phyloP scores from a whole-genome alignment of 208 protist genomes.

The Angomonas ambiguus region DNA sequence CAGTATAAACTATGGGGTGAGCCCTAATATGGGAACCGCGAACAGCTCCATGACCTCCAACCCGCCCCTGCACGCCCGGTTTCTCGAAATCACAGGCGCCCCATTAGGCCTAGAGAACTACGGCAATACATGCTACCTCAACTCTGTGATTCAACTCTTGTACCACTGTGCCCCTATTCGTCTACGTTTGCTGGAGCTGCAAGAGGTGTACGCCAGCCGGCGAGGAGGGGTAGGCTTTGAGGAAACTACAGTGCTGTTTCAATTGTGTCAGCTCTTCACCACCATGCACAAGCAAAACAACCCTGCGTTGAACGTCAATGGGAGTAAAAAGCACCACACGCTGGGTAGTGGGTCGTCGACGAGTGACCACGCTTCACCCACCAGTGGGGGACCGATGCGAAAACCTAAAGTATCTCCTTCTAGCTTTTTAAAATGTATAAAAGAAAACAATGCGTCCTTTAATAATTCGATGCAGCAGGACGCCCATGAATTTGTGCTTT shows the following conservation, averaged over 20 bases:
- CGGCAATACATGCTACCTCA: slow-evolving; percentile 90
- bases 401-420: slow-evolving; percentile 27
- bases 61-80: slow-evolving; percentile 45
- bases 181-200: slow-evolving; percentile 63
- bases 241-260: slow-evolving; percentile 51
- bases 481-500: slow-evolving; percentile 89
- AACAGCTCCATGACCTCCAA: slow-evolving; percentile 1
- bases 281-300: slow-evolving; percentile 88
- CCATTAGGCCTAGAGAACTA: slow-evolving; percentile 87
- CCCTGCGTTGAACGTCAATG: slow-evolving; percentile 18
- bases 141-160: slow-evolving; percentile 85
- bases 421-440: slow-evolving; percentile 43
- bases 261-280: slow-evolving; percentile 64
- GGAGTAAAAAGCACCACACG: slow-evolving; percentile 18
- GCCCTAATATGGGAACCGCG: not conserved
- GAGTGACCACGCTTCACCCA: too few species aligned
- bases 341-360: slow-evolving; percentile 8
- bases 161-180: slow-evolving; percentile 88
- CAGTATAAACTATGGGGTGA: not conserved
- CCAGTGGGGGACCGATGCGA: too few species aligned
- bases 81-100: slow-evolving; percentile 69
- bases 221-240: slow-evolving; percentile 58
- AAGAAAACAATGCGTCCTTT: slow-evolving; percentile 57
- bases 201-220: slow-evolving; percentile 51
- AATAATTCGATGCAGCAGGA: slow-evolving; percentile 84